A percentile compares a stretch with the other conserved stretches of the same genome.
Evolutionary conservation across 306 rosid genomes (phyloP).

Genomic region (Quercus suber): DNA sequence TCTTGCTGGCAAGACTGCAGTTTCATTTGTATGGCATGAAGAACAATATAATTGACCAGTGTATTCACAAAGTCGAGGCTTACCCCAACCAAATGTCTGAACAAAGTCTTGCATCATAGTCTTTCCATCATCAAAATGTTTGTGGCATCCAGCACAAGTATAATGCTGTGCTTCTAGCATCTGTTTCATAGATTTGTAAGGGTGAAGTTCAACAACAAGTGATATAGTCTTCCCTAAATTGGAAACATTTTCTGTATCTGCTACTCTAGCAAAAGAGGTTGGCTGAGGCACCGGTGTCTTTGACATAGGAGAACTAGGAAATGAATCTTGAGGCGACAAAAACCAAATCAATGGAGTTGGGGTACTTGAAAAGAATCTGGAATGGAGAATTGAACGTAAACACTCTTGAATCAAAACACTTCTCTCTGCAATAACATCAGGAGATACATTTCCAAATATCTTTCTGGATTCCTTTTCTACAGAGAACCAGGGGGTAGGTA

Average conservation of each 20-base stretch:
- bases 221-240: slow-evolving; percentile 84
- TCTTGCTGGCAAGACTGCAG: slow-evolving; percentile 91
- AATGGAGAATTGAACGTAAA: slow-evolving; percentile 62
- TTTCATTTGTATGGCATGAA: slow-evolving; percentile 90
- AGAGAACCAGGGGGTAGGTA: slow-evolving; percentile 86
- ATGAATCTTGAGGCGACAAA: slow-evolving; percentile 77
- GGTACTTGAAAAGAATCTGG: slow-evolving; percentile 54
- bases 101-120: slow-evolving; percentile 75
- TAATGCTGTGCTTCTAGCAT: slow-evolving; percentile 87
- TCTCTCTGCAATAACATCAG: slow-evolving; percentile 85
- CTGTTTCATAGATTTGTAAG: slow-evolving; percentile 72
- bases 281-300: slow-evolving; percentile 30
- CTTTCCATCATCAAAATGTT: slow-evolving; percentile 78
- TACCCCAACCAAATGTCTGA: slow-evolving; percentile 93
- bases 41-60: slow-evolving; percentile 86
- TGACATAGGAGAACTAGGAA: slow-evolving; percentile 49
- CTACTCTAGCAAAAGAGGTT: slow-evolving; percentile 29
- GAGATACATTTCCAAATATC: slow-evolving; percentile 89
- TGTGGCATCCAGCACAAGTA: slow-evolving; percentile 93
- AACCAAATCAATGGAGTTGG: slow-evolving; percentile 74
- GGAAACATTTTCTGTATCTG: slow-evolving; percentile 36
- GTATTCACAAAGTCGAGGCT: slow-evolving; percentile 92
- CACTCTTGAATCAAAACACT: slow-evolving; percentile 92
- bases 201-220: slow-evolving; percentile 80
- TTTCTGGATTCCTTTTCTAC: slow-evolving; percentile 79